A percentile compares a stretch with the other conserved stretches of the same genome.
These are phyloP conservation scores for Trichomonascaceae sp. DNA, from an alignment of 1,139 yeast species.

Conservation along the genomic window DNA sequence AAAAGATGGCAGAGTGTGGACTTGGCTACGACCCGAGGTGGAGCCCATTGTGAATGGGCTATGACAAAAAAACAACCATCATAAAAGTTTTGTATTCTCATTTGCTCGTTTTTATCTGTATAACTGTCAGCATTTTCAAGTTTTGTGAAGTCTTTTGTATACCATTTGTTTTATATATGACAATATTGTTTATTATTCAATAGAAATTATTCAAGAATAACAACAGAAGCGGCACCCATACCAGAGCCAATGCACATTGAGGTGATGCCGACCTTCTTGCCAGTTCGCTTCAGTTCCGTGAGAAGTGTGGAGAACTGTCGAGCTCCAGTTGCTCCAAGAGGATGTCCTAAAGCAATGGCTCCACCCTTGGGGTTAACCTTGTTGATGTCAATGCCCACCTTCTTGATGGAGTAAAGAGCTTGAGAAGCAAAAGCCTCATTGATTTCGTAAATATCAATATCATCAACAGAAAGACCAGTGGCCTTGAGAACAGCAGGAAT, in stretches of 20 bases:
- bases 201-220: constrained; percentile 54
- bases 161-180: neutral
- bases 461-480: constrained; percentile 56
- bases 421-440: constrained; percentile 97
- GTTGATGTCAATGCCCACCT: constrained; percentile 57
- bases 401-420: constrained; percentile 68
- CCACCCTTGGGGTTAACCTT: constrained; percentile 92
- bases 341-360: constrained; percentile 94
- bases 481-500: constrained; percentile 73
- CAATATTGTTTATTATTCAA: neutral
- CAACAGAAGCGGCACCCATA: constrained; percentile 93
- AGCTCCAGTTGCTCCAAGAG: constrained; percentile 93
- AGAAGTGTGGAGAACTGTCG: constrained; percentile 87
- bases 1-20: constrained; percentile 31
- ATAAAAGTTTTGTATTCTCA: neutral
- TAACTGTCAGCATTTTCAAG: neutral
- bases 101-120: neutral
- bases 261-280: constrained; percentile 81
- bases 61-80: neutral
- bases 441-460: constrained; percentile 72
- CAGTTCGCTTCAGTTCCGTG: constrained; percentile 58
- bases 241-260: constrained; percentile 98
- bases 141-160: neutral
- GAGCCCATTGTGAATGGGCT: neutral
- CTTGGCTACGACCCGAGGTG: constrained; percentile 40